Conservation (phyloP, 306 rosid genomes). For the Trichosanthes cucumerina region DNA sequence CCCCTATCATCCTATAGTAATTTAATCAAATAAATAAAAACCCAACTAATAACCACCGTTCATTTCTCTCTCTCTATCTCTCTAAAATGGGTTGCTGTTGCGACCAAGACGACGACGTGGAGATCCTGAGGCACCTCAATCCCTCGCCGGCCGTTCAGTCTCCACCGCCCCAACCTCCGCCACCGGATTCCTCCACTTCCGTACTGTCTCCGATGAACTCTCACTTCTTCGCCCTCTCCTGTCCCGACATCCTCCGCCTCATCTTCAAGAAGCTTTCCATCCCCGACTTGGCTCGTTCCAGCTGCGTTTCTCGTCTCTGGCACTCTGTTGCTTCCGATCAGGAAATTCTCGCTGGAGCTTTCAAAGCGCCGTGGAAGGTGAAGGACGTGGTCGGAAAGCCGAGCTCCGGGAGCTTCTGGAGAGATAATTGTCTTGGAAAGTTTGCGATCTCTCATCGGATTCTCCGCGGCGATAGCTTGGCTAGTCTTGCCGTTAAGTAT, state of each 20-base stretch:
- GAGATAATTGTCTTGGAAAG: conserved; percentile 56
- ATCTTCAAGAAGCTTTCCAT: conserved; percentile 66
- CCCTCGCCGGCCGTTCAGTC: conserved; percentile 19
- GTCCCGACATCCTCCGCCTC: conserved; percentile 67
- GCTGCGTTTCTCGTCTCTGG: conserved; percentile 86
- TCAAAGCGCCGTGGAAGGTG: conserved; percentile 65
- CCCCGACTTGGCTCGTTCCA: conserved; percentile 65
- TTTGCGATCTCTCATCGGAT: conserved; percentile 77
- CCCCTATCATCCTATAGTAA: neutral
- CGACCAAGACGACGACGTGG: conserved; percentile 46
- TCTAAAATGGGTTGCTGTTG: conserved; percentile 47
- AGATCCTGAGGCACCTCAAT: conserved; percentile 25
- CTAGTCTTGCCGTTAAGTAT: conserved; percentile 90
- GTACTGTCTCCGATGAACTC: conserved; percentile 61
- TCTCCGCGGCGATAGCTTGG: conserved; percentile 57
- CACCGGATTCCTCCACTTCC: neutral
- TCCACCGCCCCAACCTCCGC: neutral
- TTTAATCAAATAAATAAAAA: neutral
- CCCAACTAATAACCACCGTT: neutral
- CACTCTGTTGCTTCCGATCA: conserved; percentile 72
- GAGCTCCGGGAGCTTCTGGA: conserved; percentile 80
- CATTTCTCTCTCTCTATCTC: neutral
- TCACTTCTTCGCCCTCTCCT: conserved; percentile 52
- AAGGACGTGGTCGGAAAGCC: conserved; percentile 53
- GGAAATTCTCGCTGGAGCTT: conserved; percentile 42